These are phyloP conservation scores for Candida nitratophila DNA, from an alignment of 805 yeast genomes.

Conservation along the genomic window DNA sequence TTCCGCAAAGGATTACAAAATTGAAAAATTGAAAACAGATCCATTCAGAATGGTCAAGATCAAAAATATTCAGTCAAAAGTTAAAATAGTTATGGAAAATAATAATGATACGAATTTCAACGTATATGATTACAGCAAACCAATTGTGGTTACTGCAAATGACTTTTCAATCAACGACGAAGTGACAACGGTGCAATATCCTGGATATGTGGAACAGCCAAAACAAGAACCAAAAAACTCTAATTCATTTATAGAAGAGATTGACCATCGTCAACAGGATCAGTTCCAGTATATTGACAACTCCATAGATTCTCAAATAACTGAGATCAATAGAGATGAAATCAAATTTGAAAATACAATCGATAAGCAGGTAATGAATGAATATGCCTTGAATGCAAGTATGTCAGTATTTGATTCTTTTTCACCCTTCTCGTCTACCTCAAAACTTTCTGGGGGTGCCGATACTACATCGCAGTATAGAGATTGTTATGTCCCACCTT, in stretches of 20 bases:
- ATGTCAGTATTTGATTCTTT: background rate
- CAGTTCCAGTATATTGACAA: no score
- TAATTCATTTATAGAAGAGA: no score
- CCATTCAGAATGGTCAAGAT: background rate
- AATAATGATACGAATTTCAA: background rate
- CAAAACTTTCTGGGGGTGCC: no score
- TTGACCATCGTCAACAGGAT: no score
- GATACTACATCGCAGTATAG: no score
- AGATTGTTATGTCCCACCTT: background rate
- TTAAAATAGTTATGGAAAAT: background rate
- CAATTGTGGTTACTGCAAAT: background rate
- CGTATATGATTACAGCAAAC: background rate
- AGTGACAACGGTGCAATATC: no score
- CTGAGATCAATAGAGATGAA: background rate
- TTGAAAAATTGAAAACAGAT: slow-evolving; percentile 1
- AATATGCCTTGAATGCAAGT: background rate
- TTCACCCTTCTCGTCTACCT: no score
- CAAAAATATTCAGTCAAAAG: background rate
- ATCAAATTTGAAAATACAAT: background rate
- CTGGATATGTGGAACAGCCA: no score
- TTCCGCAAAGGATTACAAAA: background rate
- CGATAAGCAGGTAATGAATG: background rate
- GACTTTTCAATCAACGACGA: no score
- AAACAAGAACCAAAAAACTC: no score
- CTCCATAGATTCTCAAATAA: background rate